Base-by-base conservation (phyloP, 768 basidiomycete genomes). In the Mycena pura region DNA sequence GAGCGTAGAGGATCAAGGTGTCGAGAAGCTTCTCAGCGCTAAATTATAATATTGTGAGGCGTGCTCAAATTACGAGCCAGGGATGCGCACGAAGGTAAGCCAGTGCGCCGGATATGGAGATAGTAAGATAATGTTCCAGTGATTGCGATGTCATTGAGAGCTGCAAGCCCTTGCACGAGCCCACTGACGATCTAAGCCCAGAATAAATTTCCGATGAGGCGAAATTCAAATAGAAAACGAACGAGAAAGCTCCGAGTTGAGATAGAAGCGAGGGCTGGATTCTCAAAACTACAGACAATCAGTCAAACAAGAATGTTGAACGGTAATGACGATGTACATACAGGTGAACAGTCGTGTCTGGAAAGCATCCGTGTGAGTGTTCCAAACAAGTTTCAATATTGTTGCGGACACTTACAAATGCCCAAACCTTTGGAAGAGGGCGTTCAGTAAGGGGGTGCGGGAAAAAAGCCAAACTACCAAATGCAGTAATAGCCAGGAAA, bases 271-370 rank as follows among this genome's bases (percentile, higher is more conserved):
- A 55, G 60, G 7, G 46, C 60, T 6, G 60, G 39, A 24, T 54
- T 61, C 44, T 61, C 9, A 15, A 61, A 61, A 22, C 60, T 61
- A 17, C n/a, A 34, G 5, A 47, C 3, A 11, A 19, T 14, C 7
- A 17, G 28, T 47, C 19, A 27, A 21, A 13, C 7, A 6, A 27
- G 5, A 1, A 6, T 31, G 10, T 6, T n/a, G 19, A 4, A 34
- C 6, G 19, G 22, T 44, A 15, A 8, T 1, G 15, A 25, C n/a
- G 11, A 49, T 25, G 34, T 9, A 11, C 41, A 28, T 55, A 61
- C 60, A 61, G 21, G 25, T 61, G 60, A 14, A 61, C 60, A 44
- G 60, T 61, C 22, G 60, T 61, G 53, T 61, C 60, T 61, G 46
- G 15, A 41, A 31, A 44, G 10, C 28, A 25, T 13, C 10, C 1